Base-by-base conservation (phyloP, 2,329 filamentous ascomycete species). In the Proliferodiscus dingleyae region DNA sequence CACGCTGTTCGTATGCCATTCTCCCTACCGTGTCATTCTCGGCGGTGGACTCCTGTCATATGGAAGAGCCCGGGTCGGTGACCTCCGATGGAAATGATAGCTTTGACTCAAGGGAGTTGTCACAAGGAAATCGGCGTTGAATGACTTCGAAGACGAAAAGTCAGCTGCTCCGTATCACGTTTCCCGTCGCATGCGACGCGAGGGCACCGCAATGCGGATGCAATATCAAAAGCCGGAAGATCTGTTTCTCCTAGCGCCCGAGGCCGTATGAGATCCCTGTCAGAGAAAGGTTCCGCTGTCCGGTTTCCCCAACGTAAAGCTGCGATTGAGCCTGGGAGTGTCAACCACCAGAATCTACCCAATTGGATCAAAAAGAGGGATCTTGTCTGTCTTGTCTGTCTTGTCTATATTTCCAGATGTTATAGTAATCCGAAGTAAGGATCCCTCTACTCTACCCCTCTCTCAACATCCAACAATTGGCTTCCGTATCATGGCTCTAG, bases 1-100 rank as follows among this genome's bases (percentile, higher is more conserved):
- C 53, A 45, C 59, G 59, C 53, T 62, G 61, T 55, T 63, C 60
- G 49, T 60, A 59, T 41, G 60, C 56, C 61, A 64, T 63, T 38
- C 28, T 57, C 37, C 47, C 53, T 52, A 54, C 42, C 33, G 47
- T 46, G 45, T 55, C 55, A 58, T 58, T 45, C 45, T 58, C 38
- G 41, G 41, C 38, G 30, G 33, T 45, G 45, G 23, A 19, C 10
- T 39, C 21, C 37, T 43, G 47, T 47, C 37, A 46, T 44, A 46
- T 41, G 43, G 10, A 45, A 33, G 40, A 19, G 15, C 32, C 24
- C 43, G 26, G 24, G 13, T 36, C 32, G 41, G 46, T 33, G 48
- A 43, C 46, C 26, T 43, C 16, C 39, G 36, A 10, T 30, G 30
- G 41, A 47, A 34, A 41, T 30, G 48, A 43, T n/a, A 38, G 37